phyloP scores from a whole-genome alignment of 2,329 filamentous ascomycete species.

The Monilinia aucupariae region DNA sequence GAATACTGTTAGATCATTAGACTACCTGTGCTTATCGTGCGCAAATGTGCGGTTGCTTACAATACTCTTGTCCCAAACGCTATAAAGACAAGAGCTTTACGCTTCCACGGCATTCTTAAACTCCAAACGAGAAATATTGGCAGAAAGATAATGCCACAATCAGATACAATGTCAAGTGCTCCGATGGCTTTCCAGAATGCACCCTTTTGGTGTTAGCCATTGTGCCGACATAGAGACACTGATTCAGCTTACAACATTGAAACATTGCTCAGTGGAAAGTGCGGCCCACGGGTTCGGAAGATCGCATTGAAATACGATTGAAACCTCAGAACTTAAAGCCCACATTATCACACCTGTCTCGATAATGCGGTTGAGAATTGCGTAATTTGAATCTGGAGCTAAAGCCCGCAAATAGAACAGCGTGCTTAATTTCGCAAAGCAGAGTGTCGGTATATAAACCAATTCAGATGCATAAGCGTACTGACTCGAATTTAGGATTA shows the following conservation, averaged over 20 bases:
- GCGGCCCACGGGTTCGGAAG: slow-evolving; percentile 29
- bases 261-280: slow-evolving; percentile 22
- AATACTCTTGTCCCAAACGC: slow-evolving; percentile 30
- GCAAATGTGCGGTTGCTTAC: slow-evolving; percentile 30
- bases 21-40: not conserved
- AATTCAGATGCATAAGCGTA: slow-evolving; percentile 31
- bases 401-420: slow-evolving; percentile 14
- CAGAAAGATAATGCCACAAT: slow-evolving; percentile 42
- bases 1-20: slow-evolving; percentile 32
- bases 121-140: slow-evolving; percentile 44
- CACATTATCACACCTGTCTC: slow-evolving; percentile 10
- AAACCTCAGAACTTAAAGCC: slow-evolving; percentile 8
- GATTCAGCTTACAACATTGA: slow-evolving; percentile 22
- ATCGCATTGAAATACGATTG: slow-evolving; percentile 30
- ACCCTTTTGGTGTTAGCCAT: not conserved
- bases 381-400: slow-evolving; percentile 9
- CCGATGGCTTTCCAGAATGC: slow-evolving; percentile 46
- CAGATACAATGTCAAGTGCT: slow-evolving; percentile 43
- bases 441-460: slow-evolving; percentile 30
- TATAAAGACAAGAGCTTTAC: slow-evolving; percentile 26
- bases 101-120: slow-evolving; percentile 39
- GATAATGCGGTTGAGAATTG: slow-evolving; percentile 18
- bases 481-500: slow-evolving; percentile 15
- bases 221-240: not conserved
- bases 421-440: slow-evolving; percentile 29